Percentiles rank a stretch among this genome's conserved stretches.
These are phyloP conservation scores for Aspergillus sp. DNA, from an alignment of 2,329 filamentous ascomycete species.

Conservation along the genomic window DNA sequence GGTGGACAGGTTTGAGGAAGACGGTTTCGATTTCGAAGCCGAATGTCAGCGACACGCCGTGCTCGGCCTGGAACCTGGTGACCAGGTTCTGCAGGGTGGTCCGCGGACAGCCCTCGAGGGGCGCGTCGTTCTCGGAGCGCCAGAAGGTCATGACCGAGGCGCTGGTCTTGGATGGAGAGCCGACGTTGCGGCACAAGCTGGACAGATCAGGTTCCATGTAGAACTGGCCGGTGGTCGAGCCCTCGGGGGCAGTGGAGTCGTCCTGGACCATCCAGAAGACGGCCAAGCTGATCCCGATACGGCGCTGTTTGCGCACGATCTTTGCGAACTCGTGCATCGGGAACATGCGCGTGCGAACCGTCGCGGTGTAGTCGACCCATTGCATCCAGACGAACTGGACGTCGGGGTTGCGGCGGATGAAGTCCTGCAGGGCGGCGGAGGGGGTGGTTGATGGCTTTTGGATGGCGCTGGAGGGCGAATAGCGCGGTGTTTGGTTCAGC, in stretches of 20 bases:
- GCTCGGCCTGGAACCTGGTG: slow-evolving; percentile 41
- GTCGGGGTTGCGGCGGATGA: slow-evolving; percentile 42
- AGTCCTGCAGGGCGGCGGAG: slow-evolving; percentile 35
- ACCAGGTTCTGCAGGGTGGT: slow-evolving; percentile 50
- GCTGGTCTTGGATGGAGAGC: slow-evolving; percentile 46
- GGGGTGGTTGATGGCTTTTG: slow-evolving; percentile 7
- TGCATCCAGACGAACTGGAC: slow-evolving; percentile 63
- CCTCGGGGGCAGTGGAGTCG: slow-evolving; percentile 47
- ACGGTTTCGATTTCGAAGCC: slow-evolving; percentile 79
- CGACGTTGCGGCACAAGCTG: slow-evolving; percentile 51
- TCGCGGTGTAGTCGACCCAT: slow-evolving; percentile 71
- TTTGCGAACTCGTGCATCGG: slow-evolving; percentile 51
- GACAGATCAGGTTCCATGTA: slow-evolving; percentile 56
- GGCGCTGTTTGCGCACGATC: slow-evolving; percentile 37
- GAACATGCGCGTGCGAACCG: slow-evolving; percentile 56
- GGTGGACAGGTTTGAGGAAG: slow-evolving; percentile 47
- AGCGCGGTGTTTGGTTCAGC: slow-evolving; percentile 38
- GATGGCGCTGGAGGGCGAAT: slow-evolving; percentile 5
- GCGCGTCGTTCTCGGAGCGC: slow-evolving; percentile 45
- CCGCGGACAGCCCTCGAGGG: slow-evolving; percentile 55
- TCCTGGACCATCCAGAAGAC: slow-evolving; percentile 59
- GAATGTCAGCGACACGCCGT: slow-evolving; percentile 51
- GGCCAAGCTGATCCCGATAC: slow-evolving; percentile 55
- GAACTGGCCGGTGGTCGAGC: slow-evolving; percentile 55
- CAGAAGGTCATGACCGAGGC: slow-evolving; percentile 61